phyloP scores from a whole-genome alignment of 2,329 filamentous ascomycete species.

The Cordyceps cicadae region DNA sequence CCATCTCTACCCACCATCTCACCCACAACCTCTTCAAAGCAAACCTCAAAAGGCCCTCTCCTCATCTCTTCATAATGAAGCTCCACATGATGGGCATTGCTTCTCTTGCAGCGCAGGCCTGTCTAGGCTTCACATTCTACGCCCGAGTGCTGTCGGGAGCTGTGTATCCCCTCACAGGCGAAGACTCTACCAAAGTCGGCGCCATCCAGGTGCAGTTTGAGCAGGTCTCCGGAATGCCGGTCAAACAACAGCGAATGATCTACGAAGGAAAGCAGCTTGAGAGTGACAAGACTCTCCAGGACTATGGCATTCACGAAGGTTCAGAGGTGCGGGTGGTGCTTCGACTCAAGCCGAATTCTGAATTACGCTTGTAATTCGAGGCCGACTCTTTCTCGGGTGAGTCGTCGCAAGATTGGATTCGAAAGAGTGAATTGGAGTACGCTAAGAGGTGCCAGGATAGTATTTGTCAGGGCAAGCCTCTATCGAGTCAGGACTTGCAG shows the following conservation, averaged over 20 bases:
- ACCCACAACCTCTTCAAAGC: background rate
- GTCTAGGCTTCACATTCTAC: background rate
- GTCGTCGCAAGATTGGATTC: background rate
- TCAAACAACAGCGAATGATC: background rate
- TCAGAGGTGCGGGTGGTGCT: background rate
- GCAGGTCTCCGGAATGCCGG: background rate
- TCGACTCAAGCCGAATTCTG: background rate
- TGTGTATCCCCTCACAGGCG: background rate
- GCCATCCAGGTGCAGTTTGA: background rate
- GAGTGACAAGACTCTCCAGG: background rate
- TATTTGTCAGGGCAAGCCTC: constrained; percentile 32
- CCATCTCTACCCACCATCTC: background rate
- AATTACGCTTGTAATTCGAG: background rate
- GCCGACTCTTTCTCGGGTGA: background rate
- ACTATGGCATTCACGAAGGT: background rate
- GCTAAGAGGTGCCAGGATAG: too few relatives aligned
- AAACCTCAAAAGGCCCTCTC: background rate
- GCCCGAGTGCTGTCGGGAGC: background rate
- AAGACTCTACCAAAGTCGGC: background rate
- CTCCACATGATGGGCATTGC: background rate
- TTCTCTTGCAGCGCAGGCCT: background rate
- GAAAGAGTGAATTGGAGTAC: background rate
- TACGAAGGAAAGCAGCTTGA: background rate
- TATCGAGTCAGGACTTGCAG: too few relatives aligned
- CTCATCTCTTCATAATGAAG: background rate